Evolutionary conservation across 2,329 filamentous ascomycete species (phyloP), one percentile per base, ranked within the genome.

Genomic region (Malbranchea cinnamomea): DNA sequence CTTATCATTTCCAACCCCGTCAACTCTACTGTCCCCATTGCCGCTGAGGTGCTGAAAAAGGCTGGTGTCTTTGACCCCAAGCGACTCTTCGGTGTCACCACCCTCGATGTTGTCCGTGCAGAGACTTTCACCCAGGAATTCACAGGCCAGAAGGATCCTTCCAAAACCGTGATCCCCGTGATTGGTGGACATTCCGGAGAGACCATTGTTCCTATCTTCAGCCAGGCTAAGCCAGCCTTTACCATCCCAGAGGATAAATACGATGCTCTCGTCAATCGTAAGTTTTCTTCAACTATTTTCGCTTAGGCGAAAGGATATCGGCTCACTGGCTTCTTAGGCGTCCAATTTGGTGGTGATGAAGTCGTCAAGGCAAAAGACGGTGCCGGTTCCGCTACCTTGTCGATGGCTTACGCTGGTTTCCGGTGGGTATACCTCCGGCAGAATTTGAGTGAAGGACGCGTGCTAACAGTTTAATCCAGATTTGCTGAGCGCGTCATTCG

Each of bases 1-100:
- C 75, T 95, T 42, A 76, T 98, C 66, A 98, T 98, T 62, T 95
- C 87, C 51, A 98, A 98, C 74, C 89, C 89, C 36, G 89, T 98
- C 62, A 98, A 98, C 77, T 93, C 84, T 31, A 98, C 89, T 34
- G 89, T 98, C 35, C 89, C 89, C 41, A 94, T 98, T 52, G 81
- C 89, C 41, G 89, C 85, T 46, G 89, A 98, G 68, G 81, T 94
- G 38, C 77, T 98, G 57, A 95, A 94, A 74, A 68, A 71, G 47
- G 84, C 84, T 57, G 76, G 76, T 46, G 83, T 92, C 52, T 98
- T 95, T 64, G 79, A 98, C 68, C 68, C 89, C 45, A 79, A 89
- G 71, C 84, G 79, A 57, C 78, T 98, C 40, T 98, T 98, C 53
- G 89, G 89, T 70, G 89, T 98, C 54, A 98, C 89, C 53, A 95